Evolutionary conservation across 2,329 filamentous ascomycete genomes (phyloP).

Genomic region (Chalara sp.): DNA sequence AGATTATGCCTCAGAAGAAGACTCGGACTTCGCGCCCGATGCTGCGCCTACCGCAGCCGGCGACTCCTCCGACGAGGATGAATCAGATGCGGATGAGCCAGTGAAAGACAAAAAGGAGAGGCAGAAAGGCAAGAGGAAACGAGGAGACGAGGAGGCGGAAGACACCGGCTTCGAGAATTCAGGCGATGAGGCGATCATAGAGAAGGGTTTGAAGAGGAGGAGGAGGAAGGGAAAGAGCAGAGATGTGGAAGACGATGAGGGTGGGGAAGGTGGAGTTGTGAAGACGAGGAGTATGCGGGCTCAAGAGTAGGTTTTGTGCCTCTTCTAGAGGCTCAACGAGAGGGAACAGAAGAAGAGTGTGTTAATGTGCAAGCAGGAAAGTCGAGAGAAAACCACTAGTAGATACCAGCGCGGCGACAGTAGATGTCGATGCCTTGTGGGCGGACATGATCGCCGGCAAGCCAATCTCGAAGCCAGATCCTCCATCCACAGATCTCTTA

Average conservation of each 20-base stretch:
- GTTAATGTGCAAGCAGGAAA: slow-evolving; percentile 7
- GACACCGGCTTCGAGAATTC: slow-evolving; percentile 57
- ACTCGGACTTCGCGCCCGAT: slow-evolving; percentile 67
- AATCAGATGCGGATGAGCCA: slow-evolving; percentile 15
- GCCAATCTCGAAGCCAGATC: slow-evolving; percentile 8
- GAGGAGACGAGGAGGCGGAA: slow-evolving; percentile 28
- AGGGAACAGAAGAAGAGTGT: too few species aligned
- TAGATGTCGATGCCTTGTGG: slow-evolving; percentile 68
- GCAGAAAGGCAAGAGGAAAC: slow-evolving; percentile 28
- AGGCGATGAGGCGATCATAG: slow-evolving; percentile 65
- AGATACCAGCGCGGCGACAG: slow-evolving; percentile 39
- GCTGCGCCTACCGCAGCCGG: slow-evolving; percentile 34
- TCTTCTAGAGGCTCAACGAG: too few species aligned
- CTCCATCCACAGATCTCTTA: neutral
- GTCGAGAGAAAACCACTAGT: slow-evolving; percentile 21
- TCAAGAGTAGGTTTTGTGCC: slow-evolving; percentile 43
- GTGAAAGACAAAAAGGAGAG: slow-evolving; percentile 18
- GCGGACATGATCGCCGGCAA: slow-evolving; percentile 52
- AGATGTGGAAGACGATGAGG: slow-evolving; percentile 47
- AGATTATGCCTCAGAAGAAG: slow-evolving; percentile 63
- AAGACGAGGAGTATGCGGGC: slow-evolving; percentile 68
- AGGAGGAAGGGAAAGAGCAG: slow-evolving; percentile 34
- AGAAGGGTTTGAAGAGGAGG: slow-evolving; percentile 48
- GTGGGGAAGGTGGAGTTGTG: slow-evolving; percentile 57
- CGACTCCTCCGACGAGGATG: slow-evolving; percentile 26